Percentiles rank a stretch among this genome's conserved stretches.
Evolutionary conservation across 306 rosid genomes (phyloP).

Genomic region (apple (Malus domestica)): DNA sequence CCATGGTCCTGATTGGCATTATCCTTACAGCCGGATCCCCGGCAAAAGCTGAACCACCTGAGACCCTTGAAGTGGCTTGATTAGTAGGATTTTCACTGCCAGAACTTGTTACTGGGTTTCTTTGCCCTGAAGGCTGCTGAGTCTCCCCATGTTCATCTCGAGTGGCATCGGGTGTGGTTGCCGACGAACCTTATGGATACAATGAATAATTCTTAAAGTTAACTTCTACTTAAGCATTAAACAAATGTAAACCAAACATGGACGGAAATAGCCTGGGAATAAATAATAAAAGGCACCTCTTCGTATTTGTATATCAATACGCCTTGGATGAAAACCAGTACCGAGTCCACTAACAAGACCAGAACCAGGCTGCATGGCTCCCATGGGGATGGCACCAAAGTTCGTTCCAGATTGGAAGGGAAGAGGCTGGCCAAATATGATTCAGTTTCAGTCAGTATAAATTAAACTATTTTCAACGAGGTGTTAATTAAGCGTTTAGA

Average conservation of each 20-base stretch:
- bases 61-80: constrained; percentile 47
- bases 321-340: constrained; percentile 69
- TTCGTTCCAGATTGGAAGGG: constrained; percentile 71
- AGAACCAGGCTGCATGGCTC: constrained; percentile 63
- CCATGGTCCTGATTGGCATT: constrained; percentile 84
- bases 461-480: constrained; percentile 15
- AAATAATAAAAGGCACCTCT: constrained; percentile 47
- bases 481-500: constrained; percentile 9
- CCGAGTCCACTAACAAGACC: constrained; percentile 59
- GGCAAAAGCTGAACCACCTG: constrained; percentile 39
- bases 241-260: not conserved
- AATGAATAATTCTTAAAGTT: constrained; percentile 9
- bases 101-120: constrained; percentile 39
- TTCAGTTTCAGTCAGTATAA: constrained; percentile 41
- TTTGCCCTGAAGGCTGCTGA: constrained; percentile 47
- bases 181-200: constrained; percentile 50
- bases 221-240: constrained; percentile 1
- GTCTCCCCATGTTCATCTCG: constrained; percentile 53
- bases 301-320: constrained; percentile 92
- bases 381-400: constrained; percentile 72
- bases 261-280: constrained; percentile 3
- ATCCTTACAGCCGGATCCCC: constrained; percentile 73
- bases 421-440: constrained; percentile 67
- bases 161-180: constrained; percentile 39
- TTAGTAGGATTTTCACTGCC: constrained; percentile 46